phyloP scores from a whole-genome alignment of 2,329 filamentous ascomycete genomes.

The Colletotrichum spaethianum region DNA sequence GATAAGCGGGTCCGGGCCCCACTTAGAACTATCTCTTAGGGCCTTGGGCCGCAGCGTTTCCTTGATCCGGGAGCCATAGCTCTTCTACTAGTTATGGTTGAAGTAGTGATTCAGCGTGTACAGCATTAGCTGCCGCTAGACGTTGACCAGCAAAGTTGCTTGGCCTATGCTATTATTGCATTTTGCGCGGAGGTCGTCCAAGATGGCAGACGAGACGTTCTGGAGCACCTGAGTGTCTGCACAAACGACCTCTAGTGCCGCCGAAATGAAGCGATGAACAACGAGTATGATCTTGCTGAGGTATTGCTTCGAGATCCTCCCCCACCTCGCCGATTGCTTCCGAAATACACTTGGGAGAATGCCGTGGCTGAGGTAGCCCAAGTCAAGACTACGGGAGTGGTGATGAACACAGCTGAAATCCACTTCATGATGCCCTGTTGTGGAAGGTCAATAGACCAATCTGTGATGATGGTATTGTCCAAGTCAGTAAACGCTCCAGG shows the following conservation, averaged over 20 bases:
- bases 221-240: not conserved
- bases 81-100: not conserved
- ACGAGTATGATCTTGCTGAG: conserved; percentile 18
- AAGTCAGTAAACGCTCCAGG: conserved; percentile 8
- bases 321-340: conserved; percentile 17
- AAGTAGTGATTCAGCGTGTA: conserved; percentile 22
- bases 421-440: conserved; percentile 23
- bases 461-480: conserved; percentile 7
- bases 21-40: not conserved
- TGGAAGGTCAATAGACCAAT: conserved; percentile 4
- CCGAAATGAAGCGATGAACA: not conserved
- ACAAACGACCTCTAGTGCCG: not conserved
- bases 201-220: not conserved
- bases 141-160: not conserved
- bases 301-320: conserved; percentile 14
- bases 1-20: no score
- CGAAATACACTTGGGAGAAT: conserved; percentile 14
- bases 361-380: not conserved
- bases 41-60: conserved; percentile 8
- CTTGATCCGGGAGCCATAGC: not conserved
- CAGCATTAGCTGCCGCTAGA: not conserved
- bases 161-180: not conserved
- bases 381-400: conserved; percentile 15
- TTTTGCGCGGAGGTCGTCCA: not conserved
- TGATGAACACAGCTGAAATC: conserved; percentile 13